Evolutionary conservation across 2,329 filamentous ascomycete species (phyloP), one percentile per base, ranked within the genome.

Genomic region (Malbranchea cinnamomea): DNA sequence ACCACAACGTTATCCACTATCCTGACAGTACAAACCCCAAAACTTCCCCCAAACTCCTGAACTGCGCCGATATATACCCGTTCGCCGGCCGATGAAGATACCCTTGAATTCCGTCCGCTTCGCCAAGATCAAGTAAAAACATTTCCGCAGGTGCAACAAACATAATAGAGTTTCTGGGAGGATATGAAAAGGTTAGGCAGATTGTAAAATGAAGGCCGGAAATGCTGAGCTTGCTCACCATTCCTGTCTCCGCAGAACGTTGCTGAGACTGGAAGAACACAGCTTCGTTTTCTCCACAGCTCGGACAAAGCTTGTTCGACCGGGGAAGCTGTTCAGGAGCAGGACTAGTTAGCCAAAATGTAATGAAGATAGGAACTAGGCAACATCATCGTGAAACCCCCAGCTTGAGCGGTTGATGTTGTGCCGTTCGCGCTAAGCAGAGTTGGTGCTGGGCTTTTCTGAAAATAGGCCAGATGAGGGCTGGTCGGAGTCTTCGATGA

Each of bases 231-330:
- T 18, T 28, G 43, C 79, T 67, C 59, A 95, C 89, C 89, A 98
- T 98, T 62, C 89, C 89, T 25, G 89, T 98, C 57, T 95, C 85
- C 28, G 83, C 82, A 44, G 79, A 93, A 58, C 89, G 79, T 63
- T 95, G 85, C 54, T 98, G 89, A 38, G 85, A 94, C 63, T 98
- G 89, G 65, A 98, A 98, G 63, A 93, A 98, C 36, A 98, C 91
- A 26, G 85, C 84, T 60, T 95, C 85, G 44, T 74, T 73, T 55
- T 89, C 79, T 42, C 71, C 68, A 65, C 91, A 98, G 44, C 66
- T 69, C 30, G 84, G 83, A 61, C 89, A 98, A 37, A 69, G 68
- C 59, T 80, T 83, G 53, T 83, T 81, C 46, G 83, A 77, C 48
- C 85, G 78, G 41, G 89, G 89, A 55, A 95, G 80, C 85, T 94